phyloP scores from a whole-genome alignment of 192 early-diverging fungal species.

The Kickxella alabastrina region DNA sequence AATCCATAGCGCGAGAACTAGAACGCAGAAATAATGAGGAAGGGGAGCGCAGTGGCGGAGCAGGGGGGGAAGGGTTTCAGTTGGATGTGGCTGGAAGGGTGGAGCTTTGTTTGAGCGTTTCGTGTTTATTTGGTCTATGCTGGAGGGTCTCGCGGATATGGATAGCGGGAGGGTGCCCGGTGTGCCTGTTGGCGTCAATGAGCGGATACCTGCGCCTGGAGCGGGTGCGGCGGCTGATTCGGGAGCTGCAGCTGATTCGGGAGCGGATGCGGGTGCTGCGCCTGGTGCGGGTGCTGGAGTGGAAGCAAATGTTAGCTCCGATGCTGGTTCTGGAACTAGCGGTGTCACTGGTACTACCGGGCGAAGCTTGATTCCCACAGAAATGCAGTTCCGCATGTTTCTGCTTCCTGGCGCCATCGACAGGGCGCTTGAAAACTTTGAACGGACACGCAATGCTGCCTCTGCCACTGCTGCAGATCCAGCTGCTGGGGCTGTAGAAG shows the following conservation, averaged over 20 bases:
- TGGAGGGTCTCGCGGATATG: constrained; percentile 2
- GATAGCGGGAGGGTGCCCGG: neutral
- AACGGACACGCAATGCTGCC: neutral
- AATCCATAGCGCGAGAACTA: constrained; percentile 26
- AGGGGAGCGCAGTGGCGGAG: neutral
- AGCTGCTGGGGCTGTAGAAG: too few relatives aligned
- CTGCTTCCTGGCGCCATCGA: constrained; percentile 43
- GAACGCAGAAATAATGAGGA: neutral
- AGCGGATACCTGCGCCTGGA: neutral
- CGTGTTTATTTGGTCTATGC: constrained; percentile 20
- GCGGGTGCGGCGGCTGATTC: neutral
- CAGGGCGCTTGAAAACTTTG: constrained; percentile 25
- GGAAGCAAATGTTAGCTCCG: too few relatives aligned
- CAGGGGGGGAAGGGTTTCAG: neutral
- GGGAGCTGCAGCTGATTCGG: neutral
- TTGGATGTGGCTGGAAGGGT: constrained; percentile 2
- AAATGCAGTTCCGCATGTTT: constrained; percentile 38
- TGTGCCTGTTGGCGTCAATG: neutral
- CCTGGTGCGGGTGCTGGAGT: too few relatives aligned
- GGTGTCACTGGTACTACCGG: too few relatives aligned
- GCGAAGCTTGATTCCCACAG: neutral
- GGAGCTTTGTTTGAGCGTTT: constrained; percentile 9
- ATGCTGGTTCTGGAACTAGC: too few relatives aligned
- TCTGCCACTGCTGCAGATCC: neutral
- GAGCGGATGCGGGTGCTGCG: neutral